Base-by-base conservation (phyloP, 176 grass and related monocot species). In the Oryza meyeriana region DNA sequence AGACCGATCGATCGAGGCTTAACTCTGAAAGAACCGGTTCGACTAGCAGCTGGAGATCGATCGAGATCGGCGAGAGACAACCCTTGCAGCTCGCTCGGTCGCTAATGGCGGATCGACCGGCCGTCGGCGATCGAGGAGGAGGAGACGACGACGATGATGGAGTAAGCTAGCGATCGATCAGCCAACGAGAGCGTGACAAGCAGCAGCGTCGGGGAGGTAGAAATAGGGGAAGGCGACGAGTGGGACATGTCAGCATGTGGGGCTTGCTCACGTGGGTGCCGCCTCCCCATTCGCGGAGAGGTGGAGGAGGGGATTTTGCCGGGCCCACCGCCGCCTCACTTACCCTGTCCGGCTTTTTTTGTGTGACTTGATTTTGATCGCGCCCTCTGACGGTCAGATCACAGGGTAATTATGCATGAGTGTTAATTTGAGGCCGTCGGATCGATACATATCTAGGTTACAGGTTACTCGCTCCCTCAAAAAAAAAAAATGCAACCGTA, bases 261-360 rank as follows among this genome's bases (percentile, higher is more conserved):
- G 83, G 75, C 7, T 4, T 5, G 75, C 20, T 92, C 84, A 92
- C 87, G 87, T 92, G 87, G 87, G 72, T 25, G 84, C 81, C n/a
- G 20, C 81, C 52, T 62, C 35, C 84, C 30, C 65, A 89, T 87
- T 93, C 87, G 87, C 61, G 10, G 71, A 26, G 84, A 89, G 66
- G 32, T 28, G 77, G 35, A 40, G 81, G 29, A 0, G 39, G 72
- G 68, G 77, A 89, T 86, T 90, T 87, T 89, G 30, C 0, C 14
- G 59, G 79, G 31, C 65, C 90, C 84, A 78, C 76, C 71, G n/a
- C 35, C 4, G 0, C 71, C 66, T 64, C 66, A 38, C 74, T 78
- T 79, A 75, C 75, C 82, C 72, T 10, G 71, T 10, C 22, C 35
- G 32, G 6, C 18, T 59, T 26, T 35, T 24, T 4, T 25, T 0